These are phyloP conservation scores for Sugiyamaella neomexicana DNA, from an alignment of 1,139 yeast genomes.

Conservation along the genomic window DNA sequence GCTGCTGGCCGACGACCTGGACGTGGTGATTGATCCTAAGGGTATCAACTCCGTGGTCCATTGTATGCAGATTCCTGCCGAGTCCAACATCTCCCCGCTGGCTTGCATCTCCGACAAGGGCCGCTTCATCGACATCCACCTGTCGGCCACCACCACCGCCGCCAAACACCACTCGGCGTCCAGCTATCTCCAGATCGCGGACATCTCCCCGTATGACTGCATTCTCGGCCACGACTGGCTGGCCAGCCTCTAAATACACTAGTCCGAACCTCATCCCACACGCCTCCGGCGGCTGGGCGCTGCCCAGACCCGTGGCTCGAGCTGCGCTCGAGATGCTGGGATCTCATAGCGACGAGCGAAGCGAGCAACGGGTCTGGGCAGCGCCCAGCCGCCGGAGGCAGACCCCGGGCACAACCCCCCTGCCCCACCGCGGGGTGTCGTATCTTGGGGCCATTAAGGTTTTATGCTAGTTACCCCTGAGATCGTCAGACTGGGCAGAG, in stretches of 20 bases:
- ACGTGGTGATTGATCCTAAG: constrained; percentile 4
- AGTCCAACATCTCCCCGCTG: neutral
- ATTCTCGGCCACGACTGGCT: constrained; percentile 15
- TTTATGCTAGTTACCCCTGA: neutral
- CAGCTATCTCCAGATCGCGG: neutral
- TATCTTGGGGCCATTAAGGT: neutral
- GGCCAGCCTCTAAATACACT: neutral
- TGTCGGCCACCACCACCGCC: too few species aligned
- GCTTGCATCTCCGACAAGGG: constrained; percentile 7
- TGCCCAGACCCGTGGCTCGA: neutral
- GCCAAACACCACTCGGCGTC: neutral
- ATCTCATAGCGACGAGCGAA: too few species aligned
- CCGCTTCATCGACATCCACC: constrained; percentile 5
- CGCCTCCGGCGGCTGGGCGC: neutral
- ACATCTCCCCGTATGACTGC: constrained; percentile 14
- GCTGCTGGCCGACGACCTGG: constrained; percentile 1
- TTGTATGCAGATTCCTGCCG: constrained; percentile 1
- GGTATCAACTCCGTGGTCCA: constrained; percentile 1
- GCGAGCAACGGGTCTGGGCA: too few species aligned
- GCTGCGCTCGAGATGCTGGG: too few species aligned
- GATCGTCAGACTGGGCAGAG: neutral
- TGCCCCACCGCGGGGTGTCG: too few species aligned
- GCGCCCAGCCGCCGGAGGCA: too few species aligned
- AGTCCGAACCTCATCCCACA: too few species aligned
- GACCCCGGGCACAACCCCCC: too few species aligned